Percentiles rank a stretch among this genome's conserved stretches.
Conservation (phyloP, 1,284 basidiomycete genomes). For the Cutaneotrichosporon sp. region DNA sequence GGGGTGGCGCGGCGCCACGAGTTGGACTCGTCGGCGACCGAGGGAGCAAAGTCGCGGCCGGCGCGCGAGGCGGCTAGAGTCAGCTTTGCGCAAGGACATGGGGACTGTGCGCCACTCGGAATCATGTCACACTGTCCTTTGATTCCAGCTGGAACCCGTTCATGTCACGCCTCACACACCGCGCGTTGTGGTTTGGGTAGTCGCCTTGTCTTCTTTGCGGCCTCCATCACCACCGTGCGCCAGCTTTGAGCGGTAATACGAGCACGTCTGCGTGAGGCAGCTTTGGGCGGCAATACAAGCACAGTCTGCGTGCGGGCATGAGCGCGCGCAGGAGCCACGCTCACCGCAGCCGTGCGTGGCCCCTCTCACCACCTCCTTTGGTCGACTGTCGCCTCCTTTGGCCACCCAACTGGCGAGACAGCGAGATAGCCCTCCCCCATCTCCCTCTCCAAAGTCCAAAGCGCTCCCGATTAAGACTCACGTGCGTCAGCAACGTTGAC, state of each 20-base stretch:
- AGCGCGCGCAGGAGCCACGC: neutral
- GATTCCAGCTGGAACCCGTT: neutral
- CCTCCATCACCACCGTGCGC: too few species aligned
- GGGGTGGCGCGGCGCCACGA: conserved; percentile 88
- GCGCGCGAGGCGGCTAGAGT: conserved; percentile 18
- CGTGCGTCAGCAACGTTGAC: conserved; percentile 95
- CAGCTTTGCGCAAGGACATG: neutral
- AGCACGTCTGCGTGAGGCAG: neutral
- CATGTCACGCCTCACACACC: neutral
- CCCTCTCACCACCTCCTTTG: neutral
- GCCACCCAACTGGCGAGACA: neutral
- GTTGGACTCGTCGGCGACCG: conserved; percentile 55
- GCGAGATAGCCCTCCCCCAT: neutral
- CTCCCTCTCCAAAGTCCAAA: neutral
- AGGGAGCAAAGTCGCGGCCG: conserved; percentile 44
- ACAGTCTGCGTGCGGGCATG: neutral
- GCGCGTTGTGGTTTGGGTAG: too few species aligned
- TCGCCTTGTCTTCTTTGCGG: too few species aligned
- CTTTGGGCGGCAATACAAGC: neutral
- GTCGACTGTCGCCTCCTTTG: neutral
- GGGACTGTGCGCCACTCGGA: neutral
- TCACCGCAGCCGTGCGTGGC: neutral
- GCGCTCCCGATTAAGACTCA: conserved; percentile 55
- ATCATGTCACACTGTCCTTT: neutral
- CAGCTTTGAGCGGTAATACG: too few species aligned